phyloP scores from a whole-genome alignment of 495 filamentous ascomycete genomes.

The Rhizodiscina lignyota region DNA sequence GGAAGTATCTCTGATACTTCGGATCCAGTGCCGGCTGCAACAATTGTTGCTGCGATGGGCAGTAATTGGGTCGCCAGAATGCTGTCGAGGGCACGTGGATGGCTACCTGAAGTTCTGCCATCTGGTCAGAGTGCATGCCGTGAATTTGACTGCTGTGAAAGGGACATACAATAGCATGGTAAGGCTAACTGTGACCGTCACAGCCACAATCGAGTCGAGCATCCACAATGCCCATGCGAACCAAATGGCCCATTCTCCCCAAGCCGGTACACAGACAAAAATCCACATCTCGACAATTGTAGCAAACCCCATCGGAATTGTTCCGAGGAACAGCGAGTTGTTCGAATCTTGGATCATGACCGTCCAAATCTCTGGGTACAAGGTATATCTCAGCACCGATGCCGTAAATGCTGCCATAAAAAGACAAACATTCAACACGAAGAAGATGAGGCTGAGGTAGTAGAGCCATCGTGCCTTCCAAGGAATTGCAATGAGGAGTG shows the following conservation, averaged over 20 bases:
- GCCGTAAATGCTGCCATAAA: conserved; percentile 29
- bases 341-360: conserved; percentile 40
- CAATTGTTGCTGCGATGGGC: conserved; percentile 40
- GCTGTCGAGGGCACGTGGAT: conserved; percentile 17
- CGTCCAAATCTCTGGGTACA: conserved; percentile 40
- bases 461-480: conserved; percentile 17
- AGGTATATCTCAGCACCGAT: conserved; percentile 33
- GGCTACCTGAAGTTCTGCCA: conserved; percentile 17
- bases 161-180: conserved; percentile 38
- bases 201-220: conserved; percentile 34
- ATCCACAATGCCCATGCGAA: conserved; percentile 39
- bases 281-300: conserved; percentile 44
- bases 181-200: conserved; percentile 31
- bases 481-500: conserved; percentile 17
- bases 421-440: conserved; percentile 35
- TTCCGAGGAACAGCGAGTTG: conserved; percentile 45
- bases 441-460: conserved; percentile 23
- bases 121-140: neutral
- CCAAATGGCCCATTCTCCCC: conserved; percentile 13
- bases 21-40: conserved; percentile 39
- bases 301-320: conserved; percentile 47
- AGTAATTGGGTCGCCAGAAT: conserved; percentile 47
- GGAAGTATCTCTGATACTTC: conserved; percentile 36
- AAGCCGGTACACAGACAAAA: conserved; percentile 33
- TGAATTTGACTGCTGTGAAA: neutral